phyloP scores from a whole-genome alignment of 2,329 filamentous ascomycete species.

The Talaromyces pinophilus region DNA sequence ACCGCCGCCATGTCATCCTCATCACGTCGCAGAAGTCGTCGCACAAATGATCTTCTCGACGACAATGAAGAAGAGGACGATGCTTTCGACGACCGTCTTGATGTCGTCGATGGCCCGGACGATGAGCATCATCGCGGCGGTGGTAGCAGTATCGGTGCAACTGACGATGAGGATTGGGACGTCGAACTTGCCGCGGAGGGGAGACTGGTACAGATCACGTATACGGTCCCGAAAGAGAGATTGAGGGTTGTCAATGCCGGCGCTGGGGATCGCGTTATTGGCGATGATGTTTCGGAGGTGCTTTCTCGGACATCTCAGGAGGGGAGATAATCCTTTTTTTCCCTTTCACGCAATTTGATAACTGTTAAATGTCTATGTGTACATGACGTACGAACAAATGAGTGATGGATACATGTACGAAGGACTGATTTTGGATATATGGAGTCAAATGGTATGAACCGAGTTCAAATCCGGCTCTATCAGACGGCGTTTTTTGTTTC shows the following conservation, averaged over 20 bases:
- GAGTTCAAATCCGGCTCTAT: background rate
- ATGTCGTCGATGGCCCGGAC: background rate
- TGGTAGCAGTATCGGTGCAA: constrained; percentile 9
- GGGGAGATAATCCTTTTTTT: background rate
- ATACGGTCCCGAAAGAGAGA: constrained; percentile 85
- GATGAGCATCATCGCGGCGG: background rate
- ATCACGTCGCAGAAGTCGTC: background rate
- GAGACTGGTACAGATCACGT: constrained; percentile 79
- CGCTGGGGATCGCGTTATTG: constrained; percentile 33
- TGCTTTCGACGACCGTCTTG: constrained; percentile 7
- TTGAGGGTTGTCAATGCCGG: constrained; percentile 85
- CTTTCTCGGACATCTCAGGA: constrained; percentile 12
- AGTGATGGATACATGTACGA: background rate
- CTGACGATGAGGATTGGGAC: constrained; percentile 60
- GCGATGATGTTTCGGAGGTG: constrained; percentile 28
- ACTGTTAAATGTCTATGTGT: background rate
- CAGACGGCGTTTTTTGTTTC: background rate
- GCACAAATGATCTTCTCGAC: background rate
- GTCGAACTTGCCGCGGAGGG: constrained; percentile 72
- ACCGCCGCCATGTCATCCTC: constrained; percentile 8
- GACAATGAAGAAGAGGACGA: constrained; percentile 5
- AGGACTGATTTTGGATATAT: background rate
- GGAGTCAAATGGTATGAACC: constrained; percentile 1
- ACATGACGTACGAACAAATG: background rate
- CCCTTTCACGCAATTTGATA: background rate